Conservation (phyloP, 2,329 filamentous ascomycete genomes). For the Neobulgaria alba region DNA sequence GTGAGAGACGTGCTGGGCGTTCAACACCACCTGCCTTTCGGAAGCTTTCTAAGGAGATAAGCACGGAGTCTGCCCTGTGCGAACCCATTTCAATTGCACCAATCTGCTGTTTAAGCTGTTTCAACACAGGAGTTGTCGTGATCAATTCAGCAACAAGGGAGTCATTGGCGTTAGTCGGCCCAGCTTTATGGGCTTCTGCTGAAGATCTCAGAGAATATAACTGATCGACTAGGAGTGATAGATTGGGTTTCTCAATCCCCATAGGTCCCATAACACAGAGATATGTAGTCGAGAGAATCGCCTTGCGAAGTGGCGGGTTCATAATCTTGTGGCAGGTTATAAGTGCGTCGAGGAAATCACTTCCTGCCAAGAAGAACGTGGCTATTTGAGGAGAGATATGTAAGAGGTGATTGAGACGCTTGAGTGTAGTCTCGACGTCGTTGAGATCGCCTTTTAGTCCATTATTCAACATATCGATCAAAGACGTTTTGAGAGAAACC, state of each 20-base stretch:
- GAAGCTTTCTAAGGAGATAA: conserved; percentile 52
- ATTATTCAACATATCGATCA: conserved; percentile 56
- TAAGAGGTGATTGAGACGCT: conserved; percentile 54
- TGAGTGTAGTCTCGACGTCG: conserved; percentile 45
- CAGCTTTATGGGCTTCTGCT: conserved; percentile 54
- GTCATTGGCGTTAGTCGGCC: conserved; percentile 48
- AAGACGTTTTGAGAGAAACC: conserved; percentile 48
- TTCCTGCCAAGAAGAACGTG: conserved; percentile 67
- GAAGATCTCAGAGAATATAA: conserved; percentile 71
- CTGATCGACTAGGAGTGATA: conserved; percentile 71
- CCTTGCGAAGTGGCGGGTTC: conserved; percentile 54
- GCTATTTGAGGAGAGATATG: conserved; percentile 49
- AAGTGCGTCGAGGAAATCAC: conserved; percentile 78
- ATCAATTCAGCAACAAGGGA: conserved; percentile 77
- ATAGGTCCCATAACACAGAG: conserved; percentile 65
- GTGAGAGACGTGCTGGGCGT: conserved; percentile 42
- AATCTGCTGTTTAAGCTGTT: conserved; percentile 48
- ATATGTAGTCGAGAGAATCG: conserved; percentile 65
- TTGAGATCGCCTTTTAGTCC: conserved; percentile 47
- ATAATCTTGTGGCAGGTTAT: conserved; percentile 55
- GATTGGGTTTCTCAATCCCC: conserved; percentile 56
- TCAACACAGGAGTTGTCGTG: conserved; percentile 68
- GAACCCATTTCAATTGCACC: conserved; percentile 41
- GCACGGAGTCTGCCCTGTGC: conserved; percentile 49
- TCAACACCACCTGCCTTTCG: conserved; percentile 45